Conservation (phyloP, 495 filamentous ascomycete species). For the Geopyxis carbonaria region DNA sequence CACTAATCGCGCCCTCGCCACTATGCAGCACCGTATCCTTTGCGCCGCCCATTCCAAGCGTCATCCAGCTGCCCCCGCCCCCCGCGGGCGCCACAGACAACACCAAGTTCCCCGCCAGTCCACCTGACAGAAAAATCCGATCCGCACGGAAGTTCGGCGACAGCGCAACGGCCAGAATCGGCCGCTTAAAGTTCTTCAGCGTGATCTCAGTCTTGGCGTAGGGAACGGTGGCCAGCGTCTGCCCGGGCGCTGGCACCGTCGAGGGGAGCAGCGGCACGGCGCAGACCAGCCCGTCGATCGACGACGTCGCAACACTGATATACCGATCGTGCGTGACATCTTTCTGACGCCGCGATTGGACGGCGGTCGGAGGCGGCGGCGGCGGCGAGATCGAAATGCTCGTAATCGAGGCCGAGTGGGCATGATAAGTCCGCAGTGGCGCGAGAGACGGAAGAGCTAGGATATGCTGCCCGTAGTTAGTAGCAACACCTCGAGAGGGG, state of each 20-base stretch:
- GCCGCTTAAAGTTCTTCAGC: slow-evolving; percentile 81
- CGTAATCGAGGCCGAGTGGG: slow-evolving; percentile 79
- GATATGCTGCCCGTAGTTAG: slow-evolving; percentile 72
- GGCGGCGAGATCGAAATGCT: slow-evolving; percentile 80
- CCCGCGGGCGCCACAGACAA: slow-evolving; percentile 78
- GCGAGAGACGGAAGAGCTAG: slow-evolving; percentile 65
- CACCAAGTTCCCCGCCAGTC: slow-evolving; percentile 73
- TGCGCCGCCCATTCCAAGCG: slow-evolving; percentile 55
- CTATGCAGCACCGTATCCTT: slow-evolving; percentile 81
- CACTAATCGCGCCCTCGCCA: slow-evolving; percentile 77
- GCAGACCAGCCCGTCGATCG: slow-evolving; percentile 89
- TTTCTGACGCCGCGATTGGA: slow-evolving; percentile 32
- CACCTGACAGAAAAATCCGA: slow-evolving; percentile 73
- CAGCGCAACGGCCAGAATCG: slow-evolving; percentile 73
- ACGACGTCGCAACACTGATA: slow-evolving; percentile 69
- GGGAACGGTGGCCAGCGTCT: slow-evolving; percentile 15
- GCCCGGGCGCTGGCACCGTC: slow-evolving; percentile 27
- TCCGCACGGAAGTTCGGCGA: slow-evolving; percentile 88
- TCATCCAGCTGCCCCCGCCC: slow-evolving; percentile 46
- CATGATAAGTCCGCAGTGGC: slow-evolving; percentile 65
- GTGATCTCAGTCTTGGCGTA: slow-evolving; percentile 54
- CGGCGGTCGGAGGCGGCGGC: slow-evolving; percentile 50
- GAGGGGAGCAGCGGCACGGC: slow-evolving; percentile 61
- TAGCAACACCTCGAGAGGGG: not conserved
- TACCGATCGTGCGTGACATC: slow-evolving; percentile 32